These are phyloP conservation scores for Lactarius trivialis DNA, from an alignment of 768 basidiomycete species.

Conservation along the genomic window DNA sequence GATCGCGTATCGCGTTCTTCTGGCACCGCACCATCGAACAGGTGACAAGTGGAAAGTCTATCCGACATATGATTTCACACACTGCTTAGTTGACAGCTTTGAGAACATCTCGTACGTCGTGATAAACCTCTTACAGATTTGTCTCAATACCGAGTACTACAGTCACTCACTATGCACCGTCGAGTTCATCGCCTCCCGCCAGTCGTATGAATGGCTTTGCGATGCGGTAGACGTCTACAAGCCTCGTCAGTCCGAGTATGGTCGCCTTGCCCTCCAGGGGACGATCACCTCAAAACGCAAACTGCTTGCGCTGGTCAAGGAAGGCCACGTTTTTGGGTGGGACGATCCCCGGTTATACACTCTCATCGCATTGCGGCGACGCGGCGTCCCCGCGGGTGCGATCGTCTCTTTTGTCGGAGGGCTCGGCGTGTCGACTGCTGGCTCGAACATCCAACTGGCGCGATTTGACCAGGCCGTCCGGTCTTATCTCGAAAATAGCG, in stretches of 20 bases:
- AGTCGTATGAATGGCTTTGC: constrained; percentile 99
- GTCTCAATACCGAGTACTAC: constrained; percentile 9
- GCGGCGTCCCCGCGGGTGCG: constrained; percentile 95
- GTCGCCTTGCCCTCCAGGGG: constrained; percentile 86
- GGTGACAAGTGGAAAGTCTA: constrained; percentile 94
- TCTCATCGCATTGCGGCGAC: constrained; percentile 87
- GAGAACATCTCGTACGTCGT: constrained; percentile 93
- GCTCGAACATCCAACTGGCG: constrained; percentile 75
- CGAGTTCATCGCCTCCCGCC: constrained; percentile 92
- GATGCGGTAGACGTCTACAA: constrained; percentile 97
- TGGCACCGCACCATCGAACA: constrained; percentile 89
- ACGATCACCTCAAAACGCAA: constrained; percentile 97
- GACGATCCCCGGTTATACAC: constrained; percentile 98
- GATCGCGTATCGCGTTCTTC: constrained; percentile 90
- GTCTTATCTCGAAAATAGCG: constrained; percentile 82
- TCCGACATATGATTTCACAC: constrained; percentile 98
- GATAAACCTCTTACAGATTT: background rate
- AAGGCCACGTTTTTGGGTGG: constrained; percentile 84
- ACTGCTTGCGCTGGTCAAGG: constrained; percentile 80
- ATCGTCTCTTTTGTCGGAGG: constrained; percentile 88
- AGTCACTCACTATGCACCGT: constrained; percentile 96
- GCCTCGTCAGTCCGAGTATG: constrained; percentile 94
- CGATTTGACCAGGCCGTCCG: constrained; percentile 90
- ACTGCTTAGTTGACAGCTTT: constrained; percentile 96
- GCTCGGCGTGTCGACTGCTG: constrained; percentile 86